A percentile compares a stretch with the other conserved stretches of the same genome.
Evolutionary conservation across 805 yeast species (phyloP).

Genomic region (Danielozyma ontarioensis): DNA sequence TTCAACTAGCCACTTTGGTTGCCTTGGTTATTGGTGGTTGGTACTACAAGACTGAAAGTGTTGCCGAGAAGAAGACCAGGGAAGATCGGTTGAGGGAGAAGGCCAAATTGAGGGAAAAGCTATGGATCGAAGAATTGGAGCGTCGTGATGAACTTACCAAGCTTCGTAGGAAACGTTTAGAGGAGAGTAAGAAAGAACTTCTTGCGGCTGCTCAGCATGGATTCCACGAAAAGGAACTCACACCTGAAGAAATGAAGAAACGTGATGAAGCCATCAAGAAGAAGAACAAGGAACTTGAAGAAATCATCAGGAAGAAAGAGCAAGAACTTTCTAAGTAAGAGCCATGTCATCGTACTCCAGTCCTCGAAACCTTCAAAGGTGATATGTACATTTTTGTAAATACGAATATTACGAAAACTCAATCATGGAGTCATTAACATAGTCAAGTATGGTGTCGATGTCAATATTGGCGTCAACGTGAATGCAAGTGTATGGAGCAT

Average conservation of each 20-base stretch:
- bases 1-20: constrained; percentile 77
- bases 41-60: constrained; percentile 52
- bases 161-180: constrained; percentile 64
- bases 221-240: constrained; percentile 19
- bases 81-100: constrained; percentile 68
- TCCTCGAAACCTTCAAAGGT: too few relatives aligned
- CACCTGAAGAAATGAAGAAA: neutral
- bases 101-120: constrained; percentile 76
- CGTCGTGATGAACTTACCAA: constrained; percentile 74
- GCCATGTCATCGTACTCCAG: too few relatives aligned
- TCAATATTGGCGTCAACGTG: too few relatives aligned
- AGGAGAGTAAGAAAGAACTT: constrained; percentile 46
- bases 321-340: neutral
- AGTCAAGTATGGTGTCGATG: too few relatives aligned
- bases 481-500: too few relatives aligned
- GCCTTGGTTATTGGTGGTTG: constrained; percentile 81
- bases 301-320: neutral
- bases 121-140: constrained; percentile 90
- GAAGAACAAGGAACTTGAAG: neutral
- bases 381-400: too few relatives aligned
- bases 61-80: constrained; percentile 40
- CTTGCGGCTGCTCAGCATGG: constrained; percentile 30
- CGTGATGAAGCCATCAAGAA: neutral
- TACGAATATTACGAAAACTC: too few relatives aligned
- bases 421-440: too few relatives aligned